Evolutionary conservation across 371 early-diverging fungal species (phyloP), one percentile per base, ranked within the genome.

Genomic region (Nosema granulosis): DNA sequence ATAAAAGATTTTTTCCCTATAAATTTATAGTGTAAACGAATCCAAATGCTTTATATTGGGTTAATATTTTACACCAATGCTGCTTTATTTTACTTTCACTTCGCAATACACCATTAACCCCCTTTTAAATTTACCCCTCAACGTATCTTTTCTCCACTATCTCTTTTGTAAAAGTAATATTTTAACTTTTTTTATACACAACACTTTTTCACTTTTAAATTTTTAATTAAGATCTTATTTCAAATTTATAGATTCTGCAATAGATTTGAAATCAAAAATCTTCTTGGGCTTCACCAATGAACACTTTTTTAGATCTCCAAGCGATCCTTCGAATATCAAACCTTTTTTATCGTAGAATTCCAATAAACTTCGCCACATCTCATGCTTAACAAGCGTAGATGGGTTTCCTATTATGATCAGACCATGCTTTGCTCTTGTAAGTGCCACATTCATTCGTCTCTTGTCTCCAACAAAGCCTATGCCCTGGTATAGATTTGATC

Each of bases 401-500:
- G 98, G 95, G 81, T 96, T 94, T 52, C 96, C 96, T 2, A 97
- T 87, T 38, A 97, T 88, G 18, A 94, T 90, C 11, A 96, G 82
- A 57, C 96, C 96, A 82, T 92, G 93, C 75, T 91, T 90, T 26
- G 95, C 94, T 73, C 98, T 89, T 0, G 96, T 97, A 57, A 97
- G 84, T 9, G 95, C 94, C 1, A 97, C 98, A 80, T 97, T 97
- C 63, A 97, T 87, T 75, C 98, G 90, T 43, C 95, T 88, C 26
- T 94, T 93, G 81, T 97, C 95, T 68, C 89, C 92, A 84, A 96
- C 88, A 87, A 97, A 97, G 37, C 98, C 98, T 80, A 96, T 94
- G 18, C 94, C 95, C 78, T 92, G 93, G 34, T 49, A 70, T 75
- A 93, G 92, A 85, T 97, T 95, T 75, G 92, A 91, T 57, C 98